Evolutionary conservation across 495 filamentous ascomycete genomes (phyloP).

Genomic region (Rostrohypoxylon terebratum): DNA sequence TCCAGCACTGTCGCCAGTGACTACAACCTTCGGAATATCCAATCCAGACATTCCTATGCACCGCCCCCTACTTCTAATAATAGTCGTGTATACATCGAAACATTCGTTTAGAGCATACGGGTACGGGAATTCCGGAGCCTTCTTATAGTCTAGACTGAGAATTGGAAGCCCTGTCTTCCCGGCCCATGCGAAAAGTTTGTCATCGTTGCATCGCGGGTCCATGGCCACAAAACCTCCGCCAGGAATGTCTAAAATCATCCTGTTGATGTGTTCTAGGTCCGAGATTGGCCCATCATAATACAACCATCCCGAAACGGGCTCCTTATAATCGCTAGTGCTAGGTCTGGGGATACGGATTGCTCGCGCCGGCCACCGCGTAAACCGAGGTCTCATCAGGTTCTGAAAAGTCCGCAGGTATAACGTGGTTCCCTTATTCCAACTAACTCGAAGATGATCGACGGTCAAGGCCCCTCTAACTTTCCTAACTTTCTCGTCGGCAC

Average conservation of each 20-base stretch:
- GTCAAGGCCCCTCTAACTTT: slow-evolving; percentile 88
- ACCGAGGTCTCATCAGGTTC: slow-evolving; percentile 76
- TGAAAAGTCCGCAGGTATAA: slow-evolving; percentile 81
- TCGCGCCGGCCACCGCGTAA: slow-evolving; percentile 82
- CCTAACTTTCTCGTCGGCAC: slow-evolving; percentile 96
- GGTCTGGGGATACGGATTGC: slow-evolving; percentile 87
- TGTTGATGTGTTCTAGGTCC: slow-evolving; percentile 78
- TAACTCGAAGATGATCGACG: slow-evolving; percentile 89
- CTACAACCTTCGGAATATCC: slow-evolving; percentile 75
- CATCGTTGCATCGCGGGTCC: slow-evolving; percentile 89
- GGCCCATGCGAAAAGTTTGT: slow-evolving; percentile 91
- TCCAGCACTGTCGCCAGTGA: slow-evolving; percentile 93
- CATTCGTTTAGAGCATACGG: slow-evolving; percentile 96
- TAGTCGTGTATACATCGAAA: slow-evolving; percentile 89
- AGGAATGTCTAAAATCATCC: slow-evolving; percentile 89
- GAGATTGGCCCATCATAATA: slow-evolving; percentile 92
- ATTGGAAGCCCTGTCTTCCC: slow-evolving; percentile 85
- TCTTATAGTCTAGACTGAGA: slow-evolving; percentile 91
- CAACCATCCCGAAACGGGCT: slow-evolving; percentile 87
- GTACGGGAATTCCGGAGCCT: slow-evolving; percentile 94
- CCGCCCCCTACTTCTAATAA: slow-evolving; percentile 79
- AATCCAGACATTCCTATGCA: slow-evolving; percentile 87
- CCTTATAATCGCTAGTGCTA: slow-evolving; percentile 77
- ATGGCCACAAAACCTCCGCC: slow-evolving; percentile 97
- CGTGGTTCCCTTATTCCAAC: slow-evolving; percentile 93